These are phyloP conservation scores for Hippophae tibetana DNA, from an alignment of 306 rosid species.

Conservation along the genomic window DNA sequence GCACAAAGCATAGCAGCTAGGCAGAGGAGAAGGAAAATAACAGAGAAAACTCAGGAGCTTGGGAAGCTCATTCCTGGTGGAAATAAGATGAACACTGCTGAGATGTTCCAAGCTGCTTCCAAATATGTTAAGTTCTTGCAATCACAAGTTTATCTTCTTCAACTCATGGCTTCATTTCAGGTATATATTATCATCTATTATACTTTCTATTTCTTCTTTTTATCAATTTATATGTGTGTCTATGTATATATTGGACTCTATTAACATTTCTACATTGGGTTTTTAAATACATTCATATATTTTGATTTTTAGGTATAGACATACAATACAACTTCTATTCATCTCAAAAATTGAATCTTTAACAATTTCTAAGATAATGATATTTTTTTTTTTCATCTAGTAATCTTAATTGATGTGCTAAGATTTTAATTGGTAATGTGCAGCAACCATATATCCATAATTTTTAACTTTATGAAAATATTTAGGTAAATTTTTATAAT, in stretches of 20 bases:
- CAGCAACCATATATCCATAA: no score
- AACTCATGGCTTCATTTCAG: slow-evolving; percentile 27
- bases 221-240: neutral
- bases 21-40: slow-evolving; percentile 71
- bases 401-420: no score
- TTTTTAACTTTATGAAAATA: no score
- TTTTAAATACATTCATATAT: no score
- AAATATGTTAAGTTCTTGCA: slow-evolving; percentile 70
- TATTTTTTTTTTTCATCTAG: no score
- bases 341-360: no score
- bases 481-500: no score
- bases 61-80: slow-evolving; percentile 75
- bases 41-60: slow-evolving; percentile 69
- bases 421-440: no score
- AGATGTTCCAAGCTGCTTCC: slow-evolving; percentile 65
- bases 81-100: slow-evolving; percentile 78
- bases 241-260: neutral
- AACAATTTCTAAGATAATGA: no score
- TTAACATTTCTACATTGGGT: neutral
- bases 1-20: slow-evolving; percentile 66
- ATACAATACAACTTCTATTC: no score
- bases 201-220: neutral
- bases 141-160: slow-evolving; percentile 53
- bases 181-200: neutral
- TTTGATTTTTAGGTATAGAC: no score